Base-by-base conservation (phyloP, 1,284 basidiomycete species). In the Xerocomus cyaneibrunnescens region DNA sequence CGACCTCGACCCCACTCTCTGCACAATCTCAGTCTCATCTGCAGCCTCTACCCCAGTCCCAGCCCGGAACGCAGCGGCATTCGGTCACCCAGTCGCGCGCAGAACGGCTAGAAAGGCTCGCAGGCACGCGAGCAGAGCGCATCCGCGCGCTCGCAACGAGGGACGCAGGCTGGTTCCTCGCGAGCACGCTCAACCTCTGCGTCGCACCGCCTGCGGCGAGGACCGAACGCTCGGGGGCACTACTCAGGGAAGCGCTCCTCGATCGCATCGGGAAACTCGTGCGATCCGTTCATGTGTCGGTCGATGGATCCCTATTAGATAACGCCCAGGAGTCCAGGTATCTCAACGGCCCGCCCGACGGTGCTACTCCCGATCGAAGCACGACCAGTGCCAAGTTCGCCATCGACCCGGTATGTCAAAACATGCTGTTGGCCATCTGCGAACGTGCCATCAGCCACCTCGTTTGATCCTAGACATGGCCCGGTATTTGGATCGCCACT, bases 121-220 rank as follows among this genome's bases (percentile, higher is more conserved):
- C 36, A 0, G 57, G 64, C 6, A 54, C 56, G 32, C 39, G 64
- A 27, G 30, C 38, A 14, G 55, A 64, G 14, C 59, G 62, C 19
- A 51, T 68, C 16, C 50, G 54, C 13, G 56, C 44, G 9, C 66
- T 66, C 16, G 55, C 54, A 5, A 65, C 45, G 31, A 55, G 60
- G 35, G 67, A 70, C 19, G 53, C 60, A 2, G 61, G 58, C 0
- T 66, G 65, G 66, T 58, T 64, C 28, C 64, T 66, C 41, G 62
- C 58, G 10, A 62, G 54, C 41, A 51, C 56, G 23, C 67, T 69
- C 50, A 52, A 53, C 19, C 48, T 68, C 12, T 64, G 61, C 16
- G 49, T 61, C 27, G 28, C 54, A 2, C 36, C 41, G 12, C 21
- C 32, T 5, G 14, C 31, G 19, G 27, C 10, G 21, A 19, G n/a